phyloP scores from a whole-genome alignment of 2,329 filamentous ascomycete genomes.

The Cladorrhinum sp. region DNA sequence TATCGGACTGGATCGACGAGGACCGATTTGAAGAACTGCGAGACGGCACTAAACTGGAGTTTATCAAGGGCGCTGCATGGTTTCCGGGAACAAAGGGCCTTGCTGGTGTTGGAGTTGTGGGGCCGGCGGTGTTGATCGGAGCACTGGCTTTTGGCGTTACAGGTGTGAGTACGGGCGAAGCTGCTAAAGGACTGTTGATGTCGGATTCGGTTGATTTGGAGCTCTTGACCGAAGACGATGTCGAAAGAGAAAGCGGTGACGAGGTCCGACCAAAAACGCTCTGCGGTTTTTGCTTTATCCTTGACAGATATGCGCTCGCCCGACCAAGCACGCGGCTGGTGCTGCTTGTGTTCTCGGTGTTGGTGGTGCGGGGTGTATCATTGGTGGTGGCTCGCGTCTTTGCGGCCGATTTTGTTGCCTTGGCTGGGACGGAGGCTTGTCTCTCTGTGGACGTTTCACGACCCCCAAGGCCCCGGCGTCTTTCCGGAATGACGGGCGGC shows the following conservation, averaged over 20 bases:
- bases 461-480: slow-evolving; percentile 23
- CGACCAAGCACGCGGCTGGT: slow-evolving; percentile 40
- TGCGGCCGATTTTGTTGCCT: slow-evolving; percentile 19
- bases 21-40: slow-evolving; percentile 27
- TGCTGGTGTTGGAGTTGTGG: slow-evolving; percentile 38
- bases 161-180: slow-evolving; percentile 23
- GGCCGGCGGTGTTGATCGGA: slow-evolving; percentile 30
- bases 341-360: slow-evolving; percentile 32
- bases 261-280: slow-evolving; percentile 41
- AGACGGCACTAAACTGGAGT: slow-evolving; percentile 18
- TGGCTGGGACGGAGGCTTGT: slow-evolving; percentile 10
- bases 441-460: slow-evolving; percentile 17
- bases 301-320: slow-evolving; percentile 49
- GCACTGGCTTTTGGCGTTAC: background rate
- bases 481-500: slow-evolving; percentile 36
- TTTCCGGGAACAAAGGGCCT: slow-evolving; percentile 14
- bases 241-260: slow-evolving; percentile 23
- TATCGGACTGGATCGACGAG: slow-evolving; percentile 26
- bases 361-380: slow-evolving; percentile 23
- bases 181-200: slow-evolving; percentile 40
- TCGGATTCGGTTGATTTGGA: slow-evolving; percentile 22
- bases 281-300: slow-evolving; percentile 48
- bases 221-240: slow-evolving; percentile 21
- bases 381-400: slow-evolving; percentile 26
- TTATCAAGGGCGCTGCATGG: background rate